Evolutionary conservation across 352 stramenopile species (phyloP).

Genomic region (Phytophthora sojae): DNA sequence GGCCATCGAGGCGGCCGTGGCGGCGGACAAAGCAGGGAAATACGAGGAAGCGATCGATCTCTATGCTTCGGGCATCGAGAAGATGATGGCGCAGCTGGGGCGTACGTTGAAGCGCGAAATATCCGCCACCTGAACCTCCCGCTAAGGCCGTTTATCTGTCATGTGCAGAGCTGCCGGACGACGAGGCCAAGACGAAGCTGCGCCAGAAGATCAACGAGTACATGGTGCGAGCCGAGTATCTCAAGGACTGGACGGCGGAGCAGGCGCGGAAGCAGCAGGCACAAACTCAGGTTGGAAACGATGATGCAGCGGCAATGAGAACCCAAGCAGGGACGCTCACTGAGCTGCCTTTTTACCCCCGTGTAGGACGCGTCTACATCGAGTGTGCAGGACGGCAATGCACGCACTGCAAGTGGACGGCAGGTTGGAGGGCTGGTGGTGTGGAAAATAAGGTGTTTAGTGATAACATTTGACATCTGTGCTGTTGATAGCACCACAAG

Average conservation of each 20-base stretch:
- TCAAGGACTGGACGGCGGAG: conserved; percentile 57
- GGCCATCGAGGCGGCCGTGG: conserved; percentile 60
- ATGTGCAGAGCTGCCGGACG: conserved; percentile 45
- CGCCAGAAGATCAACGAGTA: conserved; percentile 77
- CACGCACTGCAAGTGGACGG: conserved; percentile 12
- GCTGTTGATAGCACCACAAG: conserved; percentile 18
- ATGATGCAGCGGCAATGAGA: not conserved
- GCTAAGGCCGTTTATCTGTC: not conserved
- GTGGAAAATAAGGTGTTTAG: not conserved
- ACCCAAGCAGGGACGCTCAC: not conserved
- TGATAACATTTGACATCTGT: not conserved
- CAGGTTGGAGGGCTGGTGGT: conserved; percentile 18
- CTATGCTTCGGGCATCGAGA: conserved; percentile 79
- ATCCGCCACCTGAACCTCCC: not conserved
- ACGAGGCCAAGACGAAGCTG: conserved; percentile 43
- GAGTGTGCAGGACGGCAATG: conserved; percentile 1
- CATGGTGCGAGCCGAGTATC: conserved; percentile 76
- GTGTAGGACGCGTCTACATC: conserved; percentile 9
- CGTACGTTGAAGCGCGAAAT: conserved; percentile 43
- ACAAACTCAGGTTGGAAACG: conserved; percentile 17
- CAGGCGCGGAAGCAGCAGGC: conserved; percentile 29
- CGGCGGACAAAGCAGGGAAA: conserved; percentile 54
- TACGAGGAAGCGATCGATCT: conserved; percentile 69
- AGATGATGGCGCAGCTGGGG: conserved; percentile 69
- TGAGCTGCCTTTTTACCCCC: not conserved